These are phyloP conservation scores for Parastagonospora nodorum DNA, from an alignment of 2,329 filamentous ascomycete genomes.

Conservation along the genomic window DNA sequence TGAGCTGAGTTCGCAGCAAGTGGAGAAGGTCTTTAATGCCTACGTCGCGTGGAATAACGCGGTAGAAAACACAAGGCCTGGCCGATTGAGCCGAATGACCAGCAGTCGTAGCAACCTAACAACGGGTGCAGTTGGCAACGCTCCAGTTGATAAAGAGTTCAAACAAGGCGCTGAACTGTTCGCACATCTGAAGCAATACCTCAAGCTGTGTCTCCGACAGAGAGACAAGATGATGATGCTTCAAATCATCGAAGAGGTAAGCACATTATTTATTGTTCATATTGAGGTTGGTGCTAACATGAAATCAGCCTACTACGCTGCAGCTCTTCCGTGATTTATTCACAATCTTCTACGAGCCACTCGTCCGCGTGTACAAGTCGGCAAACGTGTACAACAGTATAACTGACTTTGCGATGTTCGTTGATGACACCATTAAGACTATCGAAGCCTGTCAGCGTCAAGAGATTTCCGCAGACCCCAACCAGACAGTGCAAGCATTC, in stretches of 20 bases:
- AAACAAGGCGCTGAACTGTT: slow-evolving; percentile 90
- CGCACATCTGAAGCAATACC: slow-evolving; percentile 89
- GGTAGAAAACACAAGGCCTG: slow-evolving; percentile 71
- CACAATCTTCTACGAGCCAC: slow-evolving; percentile 97
- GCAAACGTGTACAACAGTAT: slow-evolving; percentile 98
- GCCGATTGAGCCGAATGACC: slow-evolving; percentile 37
- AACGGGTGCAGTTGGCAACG: slow-evolving; percentile 23
- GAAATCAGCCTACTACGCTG: slow-evolving; percentile 76
- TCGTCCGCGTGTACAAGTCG: slow-evolving; percentile 96
- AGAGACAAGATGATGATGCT: slow-evolving; percentile 98
- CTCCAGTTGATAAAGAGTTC: slow-evolving; percentile 76
- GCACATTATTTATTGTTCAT: slow-evolving; percentile 5
- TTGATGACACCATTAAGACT: slow-evolving; percentile 89
- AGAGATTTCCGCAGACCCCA: slow-evolving; percentile 92
- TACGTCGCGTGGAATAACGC: slow-evolving; percentile 96
- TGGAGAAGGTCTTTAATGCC: slow-evolving; percentile 86
- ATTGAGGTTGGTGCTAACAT: slow-evolving; percentile 18
- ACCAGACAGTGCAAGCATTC: slow-evolving; percentile 97
- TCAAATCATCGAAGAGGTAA: slow-evolving; percentile 81
- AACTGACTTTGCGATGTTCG: slow-evolving; percentile 91
- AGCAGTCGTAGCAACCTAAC: slow-evolving; percentile 41
- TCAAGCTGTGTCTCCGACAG: slow-evolving; percentile 89
- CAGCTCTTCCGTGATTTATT: slow-evolving; percentile 95
- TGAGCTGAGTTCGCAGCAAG: slow-evolving; percentile 72
- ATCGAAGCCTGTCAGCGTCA: slow-evolving; percentile 70